phyloP scores from a whole-genome alignment of 345 rosid genomes.

The Dimocarpus longan region DNA sequence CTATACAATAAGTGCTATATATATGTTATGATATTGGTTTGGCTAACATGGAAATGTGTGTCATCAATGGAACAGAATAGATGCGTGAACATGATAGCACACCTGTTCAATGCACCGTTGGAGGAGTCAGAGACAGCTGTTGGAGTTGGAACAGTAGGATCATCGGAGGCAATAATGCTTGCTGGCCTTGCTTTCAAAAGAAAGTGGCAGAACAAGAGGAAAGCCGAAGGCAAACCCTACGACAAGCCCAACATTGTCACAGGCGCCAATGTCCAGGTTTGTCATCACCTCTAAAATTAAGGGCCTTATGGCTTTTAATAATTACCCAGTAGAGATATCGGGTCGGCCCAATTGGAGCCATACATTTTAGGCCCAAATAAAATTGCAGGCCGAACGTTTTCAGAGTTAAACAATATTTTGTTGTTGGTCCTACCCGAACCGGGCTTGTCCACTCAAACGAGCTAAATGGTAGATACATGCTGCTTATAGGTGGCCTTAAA shows the following conservation, averaged over 20 bases:
- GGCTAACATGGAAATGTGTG: background rate
- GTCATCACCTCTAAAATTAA: background rate
- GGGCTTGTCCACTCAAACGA: no score
- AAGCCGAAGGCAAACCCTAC: constrained; percentile 73
- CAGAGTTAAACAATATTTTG: no score
- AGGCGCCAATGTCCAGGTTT: constrained; percentile 92
- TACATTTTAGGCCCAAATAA: no score
- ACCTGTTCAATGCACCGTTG: constrained; percentile 83
- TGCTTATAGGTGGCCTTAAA: no score
- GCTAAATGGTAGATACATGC: no score
- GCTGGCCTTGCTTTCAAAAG: constrained; percentile 94
- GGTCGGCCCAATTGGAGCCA: no score
- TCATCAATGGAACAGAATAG: constrained; percentile 60
- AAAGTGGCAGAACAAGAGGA: constrained; percentile 92
- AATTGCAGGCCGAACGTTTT: no score
- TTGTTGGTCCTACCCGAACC: no score
- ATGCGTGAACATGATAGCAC: constrained; percentile 93
- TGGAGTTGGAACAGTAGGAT: constrained; percentile 94
- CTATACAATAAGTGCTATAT: no score
- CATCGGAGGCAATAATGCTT: constrained; percentile 96
- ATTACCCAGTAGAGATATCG: no score
- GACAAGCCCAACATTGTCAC: constrained; percentile 96
- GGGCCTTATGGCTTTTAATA: no score
- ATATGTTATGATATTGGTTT: background rate
- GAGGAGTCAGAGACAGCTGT: constrained; percentile 73